phyloP scores from a whole-genome alignment of 495 filamentous ascomycete genomes.

The Xanthoparmelia taractica region DNA sequence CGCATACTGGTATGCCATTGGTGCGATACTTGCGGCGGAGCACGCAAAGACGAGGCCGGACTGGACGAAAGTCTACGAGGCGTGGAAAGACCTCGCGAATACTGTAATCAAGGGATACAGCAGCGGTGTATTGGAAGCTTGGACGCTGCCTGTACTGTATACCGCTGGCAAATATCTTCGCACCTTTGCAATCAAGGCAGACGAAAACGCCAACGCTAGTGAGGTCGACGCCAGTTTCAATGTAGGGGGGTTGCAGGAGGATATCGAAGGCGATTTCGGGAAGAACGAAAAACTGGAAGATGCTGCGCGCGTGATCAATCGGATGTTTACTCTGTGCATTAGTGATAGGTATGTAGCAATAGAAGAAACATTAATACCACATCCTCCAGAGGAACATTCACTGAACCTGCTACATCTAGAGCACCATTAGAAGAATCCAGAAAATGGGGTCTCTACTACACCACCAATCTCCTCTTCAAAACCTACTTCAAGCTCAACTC shows the following conservation, averaged over 20 bases:
- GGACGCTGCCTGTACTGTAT: slow-evolving; percentile 86
- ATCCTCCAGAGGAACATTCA: neutral
- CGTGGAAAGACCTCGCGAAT: slow-evolving; percentile 74
- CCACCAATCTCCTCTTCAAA: slow-evolving; percentile 89
- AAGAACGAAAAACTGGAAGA: slow-evolving; percentile 81
- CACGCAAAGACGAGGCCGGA: slow-evolving; percentile 29
- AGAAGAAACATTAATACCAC: slow-evolving; percentile 6
- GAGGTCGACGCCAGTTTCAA: slow-evolving; percentile 38
- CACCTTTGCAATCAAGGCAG: slow-evolving; percentile 80
- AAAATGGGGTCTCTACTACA: slow-evolving; percentile 95
- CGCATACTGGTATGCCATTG: slow-evolving; percentile 73
- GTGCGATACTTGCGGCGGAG: slow-evolving; percentile 55
- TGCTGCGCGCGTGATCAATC: slow-evolving; percentile 76
- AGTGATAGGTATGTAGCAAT: slow-evolving; percentile 64
- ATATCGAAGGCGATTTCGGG: slow-evolving; percentile 60
- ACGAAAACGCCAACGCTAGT: slow-evolving; percentile 48
- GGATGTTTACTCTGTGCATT: slow-evolving; percentile 80
- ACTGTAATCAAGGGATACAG: slow-evolving; percentile 67
- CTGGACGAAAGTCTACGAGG: slow-evolving; percentile 69
- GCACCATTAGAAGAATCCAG: slow-evolving; percentile 79
- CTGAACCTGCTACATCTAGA: slow-evolving; percentile 38
- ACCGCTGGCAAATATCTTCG: slow-evolving; percentile 74
- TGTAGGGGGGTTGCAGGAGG: slow-evolving; percentile 57
- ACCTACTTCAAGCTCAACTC: slow-evolving; percentile 95
- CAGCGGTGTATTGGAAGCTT: slow-evolving; percentile 59